Percentiles rank a stretch among this genome's conserved stretches.
Conservation (phyloP, 1,284 basidiomycete genomes). For the Ganoderma lucidum region DNA sequence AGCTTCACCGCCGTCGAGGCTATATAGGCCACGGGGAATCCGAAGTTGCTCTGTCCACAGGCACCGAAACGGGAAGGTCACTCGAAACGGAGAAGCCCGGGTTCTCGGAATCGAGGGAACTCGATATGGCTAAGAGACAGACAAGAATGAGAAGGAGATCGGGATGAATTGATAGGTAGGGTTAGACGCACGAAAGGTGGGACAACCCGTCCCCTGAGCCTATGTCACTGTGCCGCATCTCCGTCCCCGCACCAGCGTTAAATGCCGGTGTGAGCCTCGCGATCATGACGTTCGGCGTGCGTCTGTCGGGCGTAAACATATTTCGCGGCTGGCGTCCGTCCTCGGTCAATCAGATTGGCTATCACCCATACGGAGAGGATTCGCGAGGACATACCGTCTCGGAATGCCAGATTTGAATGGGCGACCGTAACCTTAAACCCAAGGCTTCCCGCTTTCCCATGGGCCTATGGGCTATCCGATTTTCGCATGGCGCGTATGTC, state of each 20-base stretch:
- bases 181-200: constrained; percentile 35
- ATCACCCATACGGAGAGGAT: constrained; percentile 19
- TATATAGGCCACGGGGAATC: constrained; percentile 40
- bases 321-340: constrained; percentile 14
- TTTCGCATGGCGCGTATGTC: constrained; percentile 37
- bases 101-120: constrained; percentile 33
- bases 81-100: constrained; percentile 37
- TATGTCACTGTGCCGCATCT: constrained; percentile 7
- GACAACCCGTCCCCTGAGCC: constrained; percentile 14
- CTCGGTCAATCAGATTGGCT: constrained; percentile 31
- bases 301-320: constrained; percentile 18
- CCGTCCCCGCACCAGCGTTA: constrained; percentile 16
- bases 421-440: constrained; percentile 32
- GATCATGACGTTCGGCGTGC: constrained; percentile 25
- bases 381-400: constrained; percentile 28
- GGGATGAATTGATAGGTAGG: constrained; percentile 29
- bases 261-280: constrained; percentile 17
- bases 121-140: constrained; percentile 29
- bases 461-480: constrained; percentile 37
- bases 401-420: constrained; percentile 28
- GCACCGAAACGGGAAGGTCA: constrained; percentile 39
- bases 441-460: constrained; percentile 30
- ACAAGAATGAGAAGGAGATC: constrained; percentile 32
- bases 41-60: constrained; percentile 35
- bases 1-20: constrained; percentile 32